These are phyloP conservation scores for Fusarium equiseti DNA, from an alignment of 2,329 filamentous ascomycete genomes.

Conservation along the genomic window DNA sequence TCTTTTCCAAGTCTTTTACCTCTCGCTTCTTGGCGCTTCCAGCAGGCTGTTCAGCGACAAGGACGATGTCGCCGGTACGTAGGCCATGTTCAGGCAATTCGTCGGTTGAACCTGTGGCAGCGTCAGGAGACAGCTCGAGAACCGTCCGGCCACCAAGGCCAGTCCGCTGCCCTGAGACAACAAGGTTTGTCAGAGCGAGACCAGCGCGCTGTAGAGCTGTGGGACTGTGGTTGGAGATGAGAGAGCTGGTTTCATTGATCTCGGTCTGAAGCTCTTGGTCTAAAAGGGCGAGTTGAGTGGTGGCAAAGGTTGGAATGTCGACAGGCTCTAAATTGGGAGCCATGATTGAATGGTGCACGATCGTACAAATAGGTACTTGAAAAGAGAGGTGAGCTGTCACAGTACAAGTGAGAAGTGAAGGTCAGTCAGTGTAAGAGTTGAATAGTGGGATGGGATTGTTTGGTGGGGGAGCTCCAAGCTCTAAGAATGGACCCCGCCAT, in stretches of 20 bases:
- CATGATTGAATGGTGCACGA: constrained; percentile 47
- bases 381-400: background rate
- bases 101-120: constrained; percentile 68
- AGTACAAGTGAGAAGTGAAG: background rate
- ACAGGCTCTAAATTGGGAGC: constrained; percentile 56
- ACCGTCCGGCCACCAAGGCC: constrained; percentile 93
- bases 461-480: constrained; percentile 24
- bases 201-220: constrained; percentile 78
- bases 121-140: constrained; percentile 80
- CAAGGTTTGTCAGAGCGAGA: constrained; percentile 82
- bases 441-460: constrained; percentile 29
- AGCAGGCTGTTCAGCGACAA: constrained; percentile 79
- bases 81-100: constrained; percentile 80
- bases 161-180: constrained; percentile 81
- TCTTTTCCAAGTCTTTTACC: constrained; percentile 76
- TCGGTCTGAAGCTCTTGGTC: constrained; percentile 79
- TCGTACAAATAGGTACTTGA: background rate
- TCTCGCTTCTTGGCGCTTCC: constrained; percentile 79
- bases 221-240: constrained; percentile 77
- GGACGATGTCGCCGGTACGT: constrained; percentile 81
- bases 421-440: constrained; percentile 24
- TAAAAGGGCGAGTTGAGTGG: constrained; percentile 77
- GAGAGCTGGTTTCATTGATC: constrained; percentile 74
- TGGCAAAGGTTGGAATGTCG: constrained; percentile 76
- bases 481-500: constrained; percentile 40